Percentiles rank a stretch among this genome's conserved stretches.
phyloP scores from a whole-genome alignment of 1,139 yeast genomes.

The Taphrina flavorubra region DNA sequence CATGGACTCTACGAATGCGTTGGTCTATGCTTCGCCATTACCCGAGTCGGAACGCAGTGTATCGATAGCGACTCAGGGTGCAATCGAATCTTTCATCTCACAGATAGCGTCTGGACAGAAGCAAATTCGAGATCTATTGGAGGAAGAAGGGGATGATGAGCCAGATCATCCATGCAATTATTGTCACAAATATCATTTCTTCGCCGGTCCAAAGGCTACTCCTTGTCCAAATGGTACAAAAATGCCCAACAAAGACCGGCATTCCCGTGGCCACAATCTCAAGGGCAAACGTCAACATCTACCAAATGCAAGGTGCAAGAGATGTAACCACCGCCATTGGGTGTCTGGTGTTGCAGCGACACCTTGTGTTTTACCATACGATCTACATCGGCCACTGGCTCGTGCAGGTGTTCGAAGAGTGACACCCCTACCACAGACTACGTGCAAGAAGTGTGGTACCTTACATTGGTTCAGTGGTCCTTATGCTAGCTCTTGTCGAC shows the following conservation, averaged over 20 bases:
- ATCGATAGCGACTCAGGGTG: neutral
- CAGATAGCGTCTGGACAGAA: conserved; percentile 11
- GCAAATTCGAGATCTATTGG: neutral
- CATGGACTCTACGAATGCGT: neutral
- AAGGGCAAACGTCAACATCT: neutral
- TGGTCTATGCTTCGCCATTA: conserved; percentile 10
- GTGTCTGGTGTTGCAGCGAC: conserved; percentile 8
- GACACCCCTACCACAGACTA: neutral
- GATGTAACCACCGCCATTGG: conserved; percentile 14
- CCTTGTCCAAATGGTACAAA: conserved; percentile 16
- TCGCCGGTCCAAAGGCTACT: conserved; percentile 21
- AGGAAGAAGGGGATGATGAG: neutral
- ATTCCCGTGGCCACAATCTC: conserved; percentile 3
- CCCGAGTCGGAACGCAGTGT: conserved; percentile 12
- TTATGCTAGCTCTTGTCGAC: conserved; percentile 4
- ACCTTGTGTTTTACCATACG: conserved; percentile 2
- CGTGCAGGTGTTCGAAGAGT: neutral
- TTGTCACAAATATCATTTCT: conserved; percentile 20
- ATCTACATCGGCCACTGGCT: neutral
- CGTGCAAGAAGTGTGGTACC: conserved; percentile 1
- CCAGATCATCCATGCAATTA: conserved; percentile 32
- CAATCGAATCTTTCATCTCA: conserved; percentile 1
- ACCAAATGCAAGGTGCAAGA: conserved; percentile 11
- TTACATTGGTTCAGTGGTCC: conserved; percentile 22
- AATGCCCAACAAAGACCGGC: neutral